phyloP scores from a whole-genome alignment of 2,329 filamentous ascomycete genomes.

The Plectosphaerella plurivora region DNA sequence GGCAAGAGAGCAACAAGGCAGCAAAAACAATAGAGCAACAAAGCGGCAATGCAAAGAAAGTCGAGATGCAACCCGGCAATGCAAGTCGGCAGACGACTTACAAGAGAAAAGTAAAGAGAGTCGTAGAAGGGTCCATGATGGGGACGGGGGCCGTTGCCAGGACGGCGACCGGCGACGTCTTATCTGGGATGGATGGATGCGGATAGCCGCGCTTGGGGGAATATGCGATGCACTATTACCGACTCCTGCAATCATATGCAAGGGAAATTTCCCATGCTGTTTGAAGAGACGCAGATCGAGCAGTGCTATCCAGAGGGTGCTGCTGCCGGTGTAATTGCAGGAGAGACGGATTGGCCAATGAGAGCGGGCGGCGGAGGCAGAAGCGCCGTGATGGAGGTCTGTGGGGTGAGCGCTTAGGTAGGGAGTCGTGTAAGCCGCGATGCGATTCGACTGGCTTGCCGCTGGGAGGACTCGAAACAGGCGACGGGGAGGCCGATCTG shows the following conservation, averaged over 20 bases:
- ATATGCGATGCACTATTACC: neutral
- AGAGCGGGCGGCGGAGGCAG: constrained; percentile 10
- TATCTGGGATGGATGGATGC: constrained; percentile 11
- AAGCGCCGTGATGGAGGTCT: constrained; percentile 24
- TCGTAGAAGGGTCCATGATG: constrained; percentile 51
- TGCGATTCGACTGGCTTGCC: constrained; percentile 2
- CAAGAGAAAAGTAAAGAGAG: constrained; percentile 32
- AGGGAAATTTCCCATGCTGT: constrained; percentile 15
- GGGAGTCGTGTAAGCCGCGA: neutral
- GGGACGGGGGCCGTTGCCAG: constrained; percentile 9
- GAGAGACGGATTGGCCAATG: constrained; percentile 19
- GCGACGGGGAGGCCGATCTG: constrained; percentile 8
- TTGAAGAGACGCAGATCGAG: constrained; percentile 20
- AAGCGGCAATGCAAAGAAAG: neutral
- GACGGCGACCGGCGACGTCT: constrained; percentile 6
- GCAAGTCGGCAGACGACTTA: constrained; percentile 39
- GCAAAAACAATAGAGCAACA: neutral
- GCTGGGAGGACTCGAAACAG: constrained; percentile 9
- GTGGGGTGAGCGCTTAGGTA: constrained; percentile 23
- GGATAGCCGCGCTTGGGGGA: constrained; percentile 6
- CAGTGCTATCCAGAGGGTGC: neutral
- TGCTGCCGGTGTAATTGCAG: constrained; percentile 17
- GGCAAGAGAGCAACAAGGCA: constrained; percentile 11
- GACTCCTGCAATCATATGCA: constrained; percentile 8
- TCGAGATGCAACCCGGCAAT: constrained; percentile 14